These are phyloP conservation scores for Aspergillus sojae DNA, from an alignment of 2,329 filamentous ascomycete genomes.

Conservation along the genomic window DNA sequence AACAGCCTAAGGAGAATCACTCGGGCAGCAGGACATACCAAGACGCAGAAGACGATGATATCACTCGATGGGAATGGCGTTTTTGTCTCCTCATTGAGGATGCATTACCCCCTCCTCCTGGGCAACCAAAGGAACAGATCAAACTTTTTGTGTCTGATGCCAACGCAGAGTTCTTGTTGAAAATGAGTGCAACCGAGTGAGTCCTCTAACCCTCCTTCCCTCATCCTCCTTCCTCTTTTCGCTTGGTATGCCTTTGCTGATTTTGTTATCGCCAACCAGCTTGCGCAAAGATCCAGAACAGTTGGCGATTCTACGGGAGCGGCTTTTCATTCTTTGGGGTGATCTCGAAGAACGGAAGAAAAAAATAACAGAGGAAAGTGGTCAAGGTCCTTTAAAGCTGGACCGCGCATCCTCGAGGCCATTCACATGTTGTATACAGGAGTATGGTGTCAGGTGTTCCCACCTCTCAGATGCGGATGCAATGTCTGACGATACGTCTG, in stretches of 20 bases:
- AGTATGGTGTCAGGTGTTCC: conserved; percentile 63
- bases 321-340: conserved; percentile 81
- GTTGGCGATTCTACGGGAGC: conserved; percentile 64
- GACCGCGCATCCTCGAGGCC: conserved; percentile 56
- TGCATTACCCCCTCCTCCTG: conserved; percentile 45
- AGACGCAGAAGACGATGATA: conserved; percentile 15
- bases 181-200: conserved; percentile 58
- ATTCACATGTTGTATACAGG: conserved; percentile 70
- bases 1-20: conserved; percentile 53
- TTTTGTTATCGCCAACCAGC: conserved; percentile 38
- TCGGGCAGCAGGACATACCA: conserved; percentile 34
- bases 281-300: conserved; percentile 56
- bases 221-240: no score
- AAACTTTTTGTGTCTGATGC: conserved; percentile 69
- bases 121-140: conserved; percentile 52
- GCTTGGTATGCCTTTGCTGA: not conserved
- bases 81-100: conserved; percentile 82
- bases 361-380: conserved; percentile 31
- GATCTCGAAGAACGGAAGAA: conserved; percentile 73
- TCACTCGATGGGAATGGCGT: conserved; percentile 73
- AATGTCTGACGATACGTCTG: conserved; percentile 2
- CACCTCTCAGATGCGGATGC: conserved; percentile 39
- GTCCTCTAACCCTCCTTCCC: conserved; percentile 25
- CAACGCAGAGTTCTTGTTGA: conserved; percentile 60
- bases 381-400: conserved; percentile 19